Evolutionary conservation across 805 yeast species (phyloP).

Genomic region (Metschnikowia lachancei): DNA sequence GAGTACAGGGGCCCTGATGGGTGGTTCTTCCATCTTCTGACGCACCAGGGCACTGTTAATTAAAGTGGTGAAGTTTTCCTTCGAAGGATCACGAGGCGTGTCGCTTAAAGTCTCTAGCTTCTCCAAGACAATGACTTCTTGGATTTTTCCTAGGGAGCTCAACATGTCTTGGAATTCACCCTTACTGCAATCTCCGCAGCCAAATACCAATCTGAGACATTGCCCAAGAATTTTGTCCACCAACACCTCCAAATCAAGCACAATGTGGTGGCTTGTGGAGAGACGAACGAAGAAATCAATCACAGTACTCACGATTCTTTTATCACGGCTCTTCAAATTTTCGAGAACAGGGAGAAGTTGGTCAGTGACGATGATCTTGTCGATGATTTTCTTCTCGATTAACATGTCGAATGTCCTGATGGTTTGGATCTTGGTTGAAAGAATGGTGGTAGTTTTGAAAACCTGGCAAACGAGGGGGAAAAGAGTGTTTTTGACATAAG

Average conservation of each 20-base stretch:
- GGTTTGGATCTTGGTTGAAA: slow-evolving; percentile 72
- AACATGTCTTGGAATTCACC: slow-evolving; percentile 33
- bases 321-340: slow-evolving; percentile 73
- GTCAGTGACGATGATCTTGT: slow-evolving; percentile 68
- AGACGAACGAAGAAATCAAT: slow-evolving; percentile 51
- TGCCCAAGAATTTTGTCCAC: slow-evolving; percentile 18
- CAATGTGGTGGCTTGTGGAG: slow-evolving; percentile 37
- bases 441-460: slow-evolving; percentile 80
- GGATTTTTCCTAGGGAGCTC: slow-evolving; percentile 12
- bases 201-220: slow-evolving; percentile 31
- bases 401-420: slow-evolving; percentile 57
- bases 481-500: slow-evolving; percentile 69
- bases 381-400: slow-evolving; percentile 60
- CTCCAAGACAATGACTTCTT: slow-evolving; percentile 6
- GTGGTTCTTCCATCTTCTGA: slow-evolving; percentile 23
- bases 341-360: slow-evolving; percentile 77
- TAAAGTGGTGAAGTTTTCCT: slow-evolving; percentile 28
- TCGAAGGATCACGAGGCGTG: slow-evolving; percentile 2
- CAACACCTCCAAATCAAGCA: slow-evolving; percentile 15
- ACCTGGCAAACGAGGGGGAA: slow-evolving; percentile 69
- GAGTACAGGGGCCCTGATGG: slow-evolving; percentile 24
- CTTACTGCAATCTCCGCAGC: slow-evolving; percentile 38
- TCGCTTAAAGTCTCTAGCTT: slow-evolving; percentile 12
- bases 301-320: slow-evolving; percentile 54
- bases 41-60: slow-evolving; percentile 30